Base-by-base conservation (phyloP, 306 rosid genomes). In the Urtica urens region DNA sequence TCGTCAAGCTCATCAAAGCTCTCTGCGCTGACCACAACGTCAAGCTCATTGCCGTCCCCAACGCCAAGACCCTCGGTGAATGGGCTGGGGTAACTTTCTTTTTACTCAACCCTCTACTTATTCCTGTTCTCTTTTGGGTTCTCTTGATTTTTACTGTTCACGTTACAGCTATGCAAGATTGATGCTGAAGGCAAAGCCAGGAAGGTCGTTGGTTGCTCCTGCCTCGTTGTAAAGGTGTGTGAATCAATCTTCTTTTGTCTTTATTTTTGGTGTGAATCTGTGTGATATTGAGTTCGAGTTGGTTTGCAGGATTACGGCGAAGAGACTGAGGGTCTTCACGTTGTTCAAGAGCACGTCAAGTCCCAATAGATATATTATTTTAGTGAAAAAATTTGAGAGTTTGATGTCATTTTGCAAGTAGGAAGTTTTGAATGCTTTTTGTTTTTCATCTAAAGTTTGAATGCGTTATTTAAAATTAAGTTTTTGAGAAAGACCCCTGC, bases 1-100 rank as follows among this genome's bases (percentile, higher is more conserved):
- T n/a, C n/a, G n/a, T n/a, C n/a, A n/a, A n/a, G n/a, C n/a, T n/a
- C n/a, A n/a, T n/a, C 44, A 87, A 87, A 68, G 93, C 62, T 7
- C 93, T 87, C 17, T 87, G 96, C 29, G 83, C 86, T 0, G 94
- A 87, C 60, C 96, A 87, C 67, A 83, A 63, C 14, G 85, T 54
- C 93, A 92, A 1, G 78, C 77, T n/a, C n/a, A n/a, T n/a, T n/a
- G n/a, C n/a, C n/a, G n/a, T n/a, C n/a, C n/a, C n/a, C n/a, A n/a
- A n/a, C 41, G 82, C 96, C 16, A 87, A 87, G 63, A 87, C 88
- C 30, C 93, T 87, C 18, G 96, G 96, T 44, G 94, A 87, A 67
- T 87, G 96, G 96, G 81, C 81, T 50, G 94, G 96, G 56, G 96
- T 87, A 80, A 80, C 94, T 76, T 20, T 20, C 53, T 22, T 58